A percentile compares a stretch with the other conserved stretches of the same genome.
Evolutionary conservation across 2,329 filamentous ascomycete species (phyloP).

Genomic region (Fusarium clavum): DNA sequence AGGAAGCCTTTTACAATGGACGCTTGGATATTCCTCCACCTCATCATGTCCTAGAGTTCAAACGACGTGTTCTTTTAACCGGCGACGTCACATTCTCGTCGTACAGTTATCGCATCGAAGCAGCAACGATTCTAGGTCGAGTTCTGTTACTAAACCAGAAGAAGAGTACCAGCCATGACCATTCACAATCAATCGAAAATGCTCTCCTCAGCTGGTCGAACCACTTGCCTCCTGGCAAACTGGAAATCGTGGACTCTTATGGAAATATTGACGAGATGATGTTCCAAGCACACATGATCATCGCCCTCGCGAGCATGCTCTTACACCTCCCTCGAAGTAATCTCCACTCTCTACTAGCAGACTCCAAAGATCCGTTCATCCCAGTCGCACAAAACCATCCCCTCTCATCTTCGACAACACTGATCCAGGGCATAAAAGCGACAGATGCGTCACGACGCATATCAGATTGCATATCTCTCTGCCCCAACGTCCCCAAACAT

Average conservation of each 20-base stretch:
- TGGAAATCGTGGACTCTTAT: constrained; percentile 36
- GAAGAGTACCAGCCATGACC: constrained; percentile 29
- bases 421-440: constrained; percentile 41
- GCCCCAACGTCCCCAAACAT: constrained; percentile 36
- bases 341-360: constrained; percentile 17
- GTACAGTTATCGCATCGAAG: constrained; percentile 43
- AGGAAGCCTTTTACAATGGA: constrained; percentile 28
- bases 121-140: constrained; percentile 32
- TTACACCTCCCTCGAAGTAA: constrained; percentile 40
- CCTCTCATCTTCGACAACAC: constrained; percentile 16
- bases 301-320: constrained; percentile 36
- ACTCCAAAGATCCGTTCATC: constrained; percentile 24
- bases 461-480: constrained; percentile 38
- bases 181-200: constrained; percentile 39
- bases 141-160: constrained; percentile 30
- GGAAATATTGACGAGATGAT: constrained; percentile 43
- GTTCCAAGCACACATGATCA: constrained; percentile 41
- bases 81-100: constrained; percentile 38
- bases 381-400: constrained; percentile 19
- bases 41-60: constrained; percentile 33
- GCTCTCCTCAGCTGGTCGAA: constrained; percentile 40
- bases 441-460: constrained; percentile 40
- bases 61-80: constrained; percentile 13
- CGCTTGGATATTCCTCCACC: constrained; percentile 21
- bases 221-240: constrained; percentile 26